Evolutionary conservation across 768 basidiomycete species (phyloP).

Genomic region (Tylopilus rubrobrunneus): DNA sequence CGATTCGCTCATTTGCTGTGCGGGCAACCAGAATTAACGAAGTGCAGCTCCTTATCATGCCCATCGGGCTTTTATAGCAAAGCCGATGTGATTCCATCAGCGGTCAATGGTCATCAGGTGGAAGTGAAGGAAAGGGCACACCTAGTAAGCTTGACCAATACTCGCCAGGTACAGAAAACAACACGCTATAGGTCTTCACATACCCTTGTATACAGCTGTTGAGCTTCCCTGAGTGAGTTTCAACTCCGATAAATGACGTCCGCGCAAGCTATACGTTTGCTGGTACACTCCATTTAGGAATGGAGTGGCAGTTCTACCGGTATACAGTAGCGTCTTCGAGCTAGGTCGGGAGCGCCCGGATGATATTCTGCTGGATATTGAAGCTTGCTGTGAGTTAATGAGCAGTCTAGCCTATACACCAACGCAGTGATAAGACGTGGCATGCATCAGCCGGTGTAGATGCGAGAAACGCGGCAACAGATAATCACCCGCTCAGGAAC

Average conservation of each 20-base stretch:
- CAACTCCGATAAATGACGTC: not conserved
- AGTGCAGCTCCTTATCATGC: not conserved
- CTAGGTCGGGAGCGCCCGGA: constrained; percentile 34
- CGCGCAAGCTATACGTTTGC: not conserved
- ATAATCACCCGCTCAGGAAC: constrained; percentile 40
- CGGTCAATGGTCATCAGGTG: not conserved
- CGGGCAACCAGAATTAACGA: not conserved
- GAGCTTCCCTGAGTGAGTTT: constrained; percentile 19
- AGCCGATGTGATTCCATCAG: not conserved
- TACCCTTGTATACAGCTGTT: constrained; percentile 27
- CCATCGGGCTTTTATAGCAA: not conserved
- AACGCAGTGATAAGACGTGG: not conserved
- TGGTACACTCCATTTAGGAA: not conserved
- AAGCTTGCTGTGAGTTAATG: constrained; percentile 37
- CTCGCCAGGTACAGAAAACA: not conserved
- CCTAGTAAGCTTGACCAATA: not conserved
- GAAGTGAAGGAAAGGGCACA: constrained; percentile 24
- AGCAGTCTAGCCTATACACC: not conserved
- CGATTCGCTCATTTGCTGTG: not conserved
- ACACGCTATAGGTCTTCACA: constrained; percentile 18
- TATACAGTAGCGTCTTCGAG: constrained; percentile 27
- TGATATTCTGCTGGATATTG: constrained; percentile 41
- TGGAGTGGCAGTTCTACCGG: constrained; percentile 5
- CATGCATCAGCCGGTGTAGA: constrained; percentile 28
- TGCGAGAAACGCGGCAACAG: constrained; percentile 36